Conservation (phyloP, 805 yeast genomes). For the Myxozyma kluyveri region DNA sequence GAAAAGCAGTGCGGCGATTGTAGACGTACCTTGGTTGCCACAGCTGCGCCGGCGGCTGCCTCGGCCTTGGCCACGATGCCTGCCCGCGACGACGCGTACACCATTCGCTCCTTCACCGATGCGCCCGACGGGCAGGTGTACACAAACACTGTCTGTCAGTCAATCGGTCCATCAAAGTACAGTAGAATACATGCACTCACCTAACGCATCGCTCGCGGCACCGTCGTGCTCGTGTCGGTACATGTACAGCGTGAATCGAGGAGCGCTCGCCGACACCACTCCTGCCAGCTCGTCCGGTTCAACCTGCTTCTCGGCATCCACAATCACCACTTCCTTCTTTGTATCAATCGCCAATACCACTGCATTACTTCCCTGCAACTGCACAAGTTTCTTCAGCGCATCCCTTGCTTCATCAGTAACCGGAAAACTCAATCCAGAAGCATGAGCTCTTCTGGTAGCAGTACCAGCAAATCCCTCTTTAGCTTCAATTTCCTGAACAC, state of each 20-base stretch:
- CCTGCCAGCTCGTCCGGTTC: constrained; percentile 37
- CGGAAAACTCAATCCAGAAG: constrained; percentile 30
- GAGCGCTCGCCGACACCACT: constrained; percentile 44
- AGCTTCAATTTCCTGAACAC: constrained; percentile 26
- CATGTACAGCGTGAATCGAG: constrained; percentile 57
- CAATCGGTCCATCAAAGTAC: background rate
- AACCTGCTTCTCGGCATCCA: constrained; percentile 35
- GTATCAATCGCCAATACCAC: constrained; percentile 53
- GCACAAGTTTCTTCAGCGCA: constrained; percentile 36
- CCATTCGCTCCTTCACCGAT: constrained; percentile 85
- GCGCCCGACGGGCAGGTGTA: constrained; percentile 90
- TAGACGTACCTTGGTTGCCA: constrained; percentile 30
- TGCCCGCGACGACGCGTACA: constrained; percentile 74
- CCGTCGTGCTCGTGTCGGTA: constrained; percentile 35
- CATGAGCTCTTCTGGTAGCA: constrained; percentile 23
- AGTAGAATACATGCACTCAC: too few relatives aligned
- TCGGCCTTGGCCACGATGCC: constrained; percentile 36
- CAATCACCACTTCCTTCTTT: constrained; percentile 48
- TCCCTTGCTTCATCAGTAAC: constrained; percentile 37
- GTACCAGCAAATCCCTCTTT: constrained; percentile 25
- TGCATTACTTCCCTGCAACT: constrained; percentile 37
- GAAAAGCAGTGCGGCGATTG: background rate
- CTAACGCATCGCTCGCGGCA: constrained; percentile 37
- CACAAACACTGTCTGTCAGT: constrained; percentile 49
- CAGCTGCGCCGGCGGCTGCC: constrained; percentile 17